Conservation (phyloP, 1,139 yeast species). For the Yamadazyma kanchanaburiensis region DNA sequence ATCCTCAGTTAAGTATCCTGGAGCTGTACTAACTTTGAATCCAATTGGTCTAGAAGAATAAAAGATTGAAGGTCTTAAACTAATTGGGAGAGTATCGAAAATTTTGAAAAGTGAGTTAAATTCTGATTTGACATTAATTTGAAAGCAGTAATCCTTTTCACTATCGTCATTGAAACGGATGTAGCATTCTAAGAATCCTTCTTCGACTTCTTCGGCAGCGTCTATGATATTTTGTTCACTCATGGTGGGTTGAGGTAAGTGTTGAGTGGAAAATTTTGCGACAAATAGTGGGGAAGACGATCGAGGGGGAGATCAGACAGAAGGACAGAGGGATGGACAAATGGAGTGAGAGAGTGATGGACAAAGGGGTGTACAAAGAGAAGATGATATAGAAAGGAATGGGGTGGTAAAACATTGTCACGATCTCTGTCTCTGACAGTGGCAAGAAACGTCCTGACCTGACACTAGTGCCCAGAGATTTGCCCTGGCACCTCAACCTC, state of each 20-base stretch:
- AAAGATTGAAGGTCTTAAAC: conserved; percentile 77
- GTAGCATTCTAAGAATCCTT: conserved; percentile 58
- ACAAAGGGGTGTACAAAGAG: no score
- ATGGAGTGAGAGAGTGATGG: no score
- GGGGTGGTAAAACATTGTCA: no score
- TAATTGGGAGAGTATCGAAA: conserved; percentile 65
- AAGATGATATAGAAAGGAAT: no score
- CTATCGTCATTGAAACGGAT: conserved; percentile 79
- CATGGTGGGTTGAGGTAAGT: conserved; percentile 2
- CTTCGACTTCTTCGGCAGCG: conserved; percentile 14
- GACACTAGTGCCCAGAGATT: no score
- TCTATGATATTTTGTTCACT: conserved; percentile 11
- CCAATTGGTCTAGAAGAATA: conserved; percentile 62
- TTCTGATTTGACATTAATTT: conserved; percentile 53
- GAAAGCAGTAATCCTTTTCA: conserved; percentile 90
- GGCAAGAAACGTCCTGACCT: no score
- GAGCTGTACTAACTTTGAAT: conserved; percentile 65
- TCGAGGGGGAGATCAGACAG: no score
- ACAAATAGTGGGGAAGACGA: background rate
- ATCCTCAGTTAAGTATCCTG: conserved; percentile 81
- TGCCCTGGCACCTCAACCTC: no score
- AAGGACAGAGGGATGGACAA: no score
- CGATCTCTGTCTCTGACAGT: no score
- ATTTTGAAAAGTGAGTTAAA: conserved; percentile 60
- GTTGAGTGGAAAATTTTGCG: background rate